Percentiles rank a stretch among this genome's conserved stretches.
These are phyloP conservation scores for Lunularia cruciata DNA, from an alignment of 225 moss, liverwort and hornwort genomes.

Conservation along the genomic window DNA sequence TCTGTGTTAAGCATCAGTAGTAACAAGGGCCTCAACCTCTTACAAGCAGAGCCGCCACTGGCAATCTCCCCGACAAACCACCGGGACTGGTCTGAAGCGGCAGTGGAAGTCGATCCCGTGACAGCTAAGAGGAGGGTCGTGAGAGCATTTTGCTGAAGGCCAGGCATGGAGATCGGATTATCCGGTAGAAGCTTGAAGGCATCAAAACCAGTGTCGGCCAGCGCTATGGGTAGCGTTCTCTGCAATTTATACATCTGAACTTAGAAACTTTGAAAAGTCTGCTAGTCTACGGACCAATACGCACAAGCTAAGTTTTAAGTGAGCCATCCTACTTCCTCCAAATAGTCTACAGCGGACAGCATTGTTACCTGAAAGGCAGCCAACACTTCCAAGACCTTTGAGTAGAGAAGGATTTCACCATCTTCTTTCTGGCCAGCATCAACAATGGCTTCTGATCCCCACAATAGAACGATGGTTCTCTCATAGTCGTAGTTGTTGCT, in stretches of 20 bases:
- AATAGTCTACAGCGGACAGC: background rate
- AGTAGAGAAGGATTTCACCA: conserved; percentile 51
- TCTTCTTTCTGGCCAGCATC: conserved; percentile 28
- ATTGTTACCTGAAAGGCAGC: conserved; percentile 86
- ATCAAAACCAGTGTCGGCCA: conserved; percentile 89
- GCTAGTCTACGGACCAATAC: too few species aligned
- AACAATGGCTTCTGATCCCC: conserved; percentile 56
- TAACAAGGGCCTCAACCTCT: conserved; percentile 68
- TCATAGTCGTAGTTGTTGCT: conserved; percentile 45
- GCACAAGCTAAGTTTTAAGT: too few species aligned
- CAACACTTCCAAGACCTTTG: conserved; percentile 79
- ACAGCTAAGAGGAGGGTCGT: conserved; percentile 69
- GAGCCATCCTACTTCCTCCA: too few species aligned
- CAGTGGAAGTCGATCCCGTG: conserved; percentile 39
- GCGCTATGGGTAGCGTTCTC: conserved; percentile 79
- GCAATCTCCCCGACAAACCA: conserved; percentile 27
- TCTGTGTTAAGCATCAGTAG: conserved; percentile 60
- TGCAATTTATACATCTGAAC: too few species aligned
- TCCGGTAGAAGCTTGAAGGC: conserved; percentile 87
- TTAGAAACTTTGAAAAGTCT: too few species aligned
- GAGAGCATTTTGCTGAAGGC: conserved; percentile 69
- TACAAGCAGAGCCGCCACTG: conserved; percentile 59
- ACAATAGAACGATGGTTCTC: conserved; percentile 50
- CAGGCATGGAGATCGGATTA: conserved; percentile 56
- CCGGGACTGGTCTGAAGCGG: conserved; percentile 30